These are phyloP conservation scores for Kwoniella pini DNA, from an alignment of 768 basidiomycete species.

Conservation along the genomic window DNA sequence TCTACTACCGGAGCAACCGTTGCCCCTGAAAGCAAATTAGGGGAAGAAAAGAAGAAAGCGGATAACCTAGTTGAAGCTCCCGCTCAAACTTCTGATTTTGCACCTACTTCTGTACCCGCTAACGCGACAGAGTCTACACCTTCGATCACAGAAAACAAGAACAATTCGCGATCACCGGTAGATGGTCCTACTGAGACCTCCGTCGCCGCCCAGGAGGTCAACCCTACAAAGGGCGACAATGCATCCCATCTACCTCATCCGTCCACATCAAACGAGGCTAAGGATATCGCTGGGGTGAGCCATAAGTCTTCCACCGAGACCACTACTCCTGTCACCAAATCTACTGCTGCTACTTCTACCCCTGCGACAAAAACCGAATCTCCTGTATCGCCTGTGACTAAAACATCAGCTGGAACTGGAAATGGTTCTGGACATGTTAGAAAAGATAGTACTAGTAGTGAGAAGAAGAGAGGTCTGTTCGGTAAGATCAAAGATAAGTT, in stretches of 20 bases:
- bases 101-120: too few species aligned
- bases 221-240: not conserved
- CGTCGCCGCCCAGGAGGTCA: not conserved
- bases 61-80: constrained; percentile 7
- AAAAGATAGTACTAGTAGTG: constrained; percentile 12
- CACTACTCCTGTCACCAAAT: not conserved
- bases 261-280: not conserved
- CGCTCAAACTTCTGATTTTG: constrained; percentile 2
- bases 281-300: not conserved
- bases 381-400: not conserved
- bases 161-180: not conserved
- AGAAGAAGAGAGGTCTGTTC: constrained; percentile 43
- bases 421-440: constrained; percentile 3
- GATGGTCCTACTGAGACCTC: constrained; percentile 4
- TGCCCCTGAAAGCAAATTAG: not conserved
- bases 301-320: not conserved
- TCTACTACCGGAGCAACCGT: not conserved
- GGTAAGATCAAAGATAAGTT: constrained; percentile 45
- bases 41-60: constrained; percentile 2
- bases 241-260: not conserved
- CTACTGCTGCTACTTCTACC: not conserved
- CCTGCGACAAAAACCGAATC: not conserved
- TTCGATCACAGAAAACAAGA: not conserved
- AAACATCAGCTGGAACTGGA: not conserved
- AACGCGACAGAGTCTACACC: not conserved